Evolutionary conservation across 1,284 basidiomycete species (phyloP).

Genomic region (Cryptococcus sp.): DNA sequence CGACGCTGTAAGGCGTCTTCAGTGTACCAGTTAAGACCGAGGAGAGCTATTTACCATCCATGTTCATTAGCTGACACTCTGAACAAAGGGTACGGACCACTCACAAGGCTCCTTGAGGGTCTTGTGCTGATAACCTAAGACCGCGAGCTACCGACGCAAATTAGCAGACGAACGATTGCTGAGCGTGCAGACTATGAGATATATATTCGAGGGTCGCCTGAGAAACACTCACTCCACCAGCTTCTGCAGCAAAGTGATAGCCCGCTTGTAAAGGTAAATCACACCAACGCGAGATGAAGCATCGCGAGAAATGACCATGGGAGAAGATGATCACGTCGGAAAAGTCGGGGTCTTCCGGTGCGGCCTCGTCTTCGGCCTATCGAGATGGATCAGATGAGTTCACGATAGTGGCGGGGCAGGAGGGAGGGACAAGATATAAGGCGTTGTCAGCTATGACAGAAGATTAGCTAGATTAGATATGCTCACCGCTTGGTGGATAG

Average conservation of each 20-base stretch:
- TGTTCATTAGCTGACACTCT: neutral
- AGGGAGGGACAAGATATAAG: neutral
- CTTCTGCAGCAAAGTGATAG: conserved; percentile 52
- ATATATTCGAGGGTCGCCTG: neutral
- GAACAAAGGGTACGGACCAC: conserved; percentile 13
- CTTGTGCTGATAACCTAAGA: conserved; percentile 54
- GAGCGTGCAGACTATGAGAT: no score
- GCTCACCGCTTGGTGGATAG: conserved; percentile 68
- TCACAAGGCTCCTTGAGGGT: conserved; percentile 52
- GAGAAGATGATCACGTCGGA: conserved; percentile 60
- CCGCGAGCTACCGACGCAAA: conserved; percentile 33
- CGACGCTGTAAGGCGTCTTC: conserved; percentile 39
- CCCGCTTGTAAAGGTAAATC: conserved; percentile 50
- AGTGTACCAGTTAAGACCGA: conserved; percentile 54
- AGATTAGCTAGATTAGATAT: neutral
- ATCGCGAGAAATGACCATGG: conserved; percentile 72
- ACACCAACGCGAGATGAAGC: conserved; percentile 63
- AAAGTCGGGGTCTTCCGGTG: conserved; percentile 37
- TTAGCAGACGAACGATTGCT: neutral
- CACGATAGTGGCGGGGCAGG: neutral
- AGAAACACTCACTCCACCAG: conserved; percentile 44
- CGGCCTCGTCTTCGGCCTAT: conserved; percentile 30
- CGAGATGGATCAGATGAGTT: neutral
- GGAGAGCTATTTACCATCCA: conserved; percentile 30
- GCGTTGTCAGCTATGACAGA: neutral